Conservation (phyloP, 495 filamentous ascomycete species). For the Aspergillus asperescens region DNA sequence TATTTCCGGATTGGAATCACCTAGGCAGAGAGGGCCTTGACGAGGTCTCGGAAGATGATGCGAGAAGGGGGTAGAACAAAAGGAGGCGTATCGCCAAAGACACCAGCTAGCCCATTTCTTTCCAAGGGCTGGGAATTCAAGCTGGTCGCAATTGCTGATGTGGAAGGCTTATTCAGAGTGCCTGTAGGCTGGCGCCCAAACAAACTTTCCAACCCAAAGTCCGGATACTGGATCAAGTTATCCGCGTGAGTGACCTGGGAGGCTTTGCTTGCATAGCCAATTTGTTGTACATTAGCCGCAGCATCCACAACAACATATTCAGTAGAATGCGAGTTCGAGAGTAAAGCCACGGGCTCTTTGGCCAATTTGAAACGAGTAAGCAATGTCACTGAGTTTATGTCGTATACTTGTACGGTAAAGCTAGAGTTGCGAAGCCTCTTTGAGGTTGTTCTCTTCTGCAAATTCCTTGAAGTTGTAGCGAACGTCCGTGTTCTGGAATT, state of each 20-base stretch:
- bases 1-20: background rate
- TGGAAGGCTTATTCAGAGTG: constrained; percentile 5
- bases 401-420: constrained; percentile 32
- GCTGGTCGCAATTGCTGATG: constrained; percentile 19
- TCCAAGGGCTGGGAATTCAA: constrained; percentile 51
- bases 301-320: constrained; percentile 54
- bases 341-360: constrained; percentile 30
- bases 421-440: constrained; percentile 25
- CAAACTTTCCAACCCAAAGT: constrained; percentile 45
- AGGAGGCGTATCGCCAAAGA: constrained; percentile 69
- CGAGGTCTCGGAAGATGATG: constrained; percentile 73
- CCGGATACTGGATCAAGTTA: constrained; percentile 34
- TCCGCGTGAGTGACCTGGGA: constrained; percentile 44
- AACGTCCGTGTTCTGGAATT: constrained; percentile 34
- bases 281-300: constrained; percentile 38
- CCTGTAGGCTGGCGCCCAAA: constrained; percentile 34
- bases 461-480: constrained; percentile 23
- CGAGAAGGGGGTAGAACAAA: constrained; percentile 73
- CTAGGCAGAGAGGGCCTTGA: constrained; percentile 28
- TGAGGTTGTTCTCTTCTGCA: background rate
- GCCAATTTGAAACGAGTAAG: constrained; percentile 26
- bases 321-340: constrained; percentile 42
- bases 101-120: constrained; percentile 59
- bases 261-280: constrained; percentile 53
- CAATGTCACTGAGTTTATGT: constrained; percentile 30